Percentiles rank a stretch among this genome's conserved stretches.
phyloP scores from a whole-genome alignment of 805 yeast genomes.

The Metschnikowia arizonensis region DNA sequence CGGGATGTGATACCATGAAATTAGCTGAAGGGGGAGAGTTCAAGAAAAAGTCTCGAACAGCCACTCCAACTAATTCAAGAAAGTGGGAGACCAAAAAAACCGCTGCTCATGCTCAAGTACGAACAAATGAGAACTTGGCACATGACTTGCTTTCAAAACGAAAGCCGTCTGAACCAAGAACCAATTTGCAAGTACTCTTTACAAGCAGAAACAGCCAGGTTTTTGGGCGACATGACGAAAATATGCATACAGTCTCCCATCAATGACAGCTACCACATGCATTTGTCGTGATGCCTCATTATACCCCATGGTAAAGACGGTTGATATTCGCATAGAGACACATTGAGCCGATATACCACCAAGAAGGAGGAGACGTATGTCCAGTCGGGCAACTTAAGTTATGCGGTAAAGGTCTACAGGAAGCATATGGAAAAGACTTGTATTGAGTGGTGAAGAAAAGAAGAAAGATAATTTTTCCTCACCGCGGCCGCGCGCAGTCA shows the following conservation, averaged over 20 bases:
- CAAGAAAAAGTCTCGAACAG: background rate
- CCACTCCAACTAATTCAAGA: background rate
- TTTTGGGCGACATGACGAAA: background rate
- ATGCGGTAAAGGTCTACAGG: constrained; percentile 23
- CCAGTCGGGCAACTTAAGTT: constrained; percentile 46
- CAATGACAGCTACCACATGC: background rate
- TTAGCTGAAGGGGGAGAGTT: background rate
- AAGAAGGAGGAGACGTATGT: constrained; percentile 22
- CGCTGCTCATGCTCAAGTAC: constrained; percentile 3
- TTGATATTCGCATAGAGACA: constrained; percentile 45
- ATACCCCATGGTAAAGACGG: constrained; percentile 3
- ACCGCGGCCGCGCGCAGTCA: background rate
- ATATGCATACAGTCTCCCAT: background rate
- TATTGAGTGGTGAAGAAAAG: constrained; percentile 1
- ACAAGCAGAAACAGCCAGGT: background rate
- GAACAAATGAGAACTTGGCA: background rate
- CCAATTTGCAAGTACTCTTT: background rate
- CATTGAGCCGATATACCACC: constrained; percentile 42
- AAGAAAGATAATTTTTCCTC: background rate
- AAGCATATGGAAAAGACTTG: background rate
- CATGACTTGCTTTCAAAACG: constrained; percentile 12
- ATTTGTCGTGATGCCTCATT: background rate
- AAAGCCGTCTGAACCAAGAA: constrained; percentile 3
- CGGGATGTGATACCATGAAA: constrained; percentile 11
- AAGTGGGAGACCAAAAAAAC: constrained; percentile 2